These are phyloP conservation scores for Citrullus amarus DNA, from an alignment of 306 rosid species.

Conservation along the genomic window DNA sequence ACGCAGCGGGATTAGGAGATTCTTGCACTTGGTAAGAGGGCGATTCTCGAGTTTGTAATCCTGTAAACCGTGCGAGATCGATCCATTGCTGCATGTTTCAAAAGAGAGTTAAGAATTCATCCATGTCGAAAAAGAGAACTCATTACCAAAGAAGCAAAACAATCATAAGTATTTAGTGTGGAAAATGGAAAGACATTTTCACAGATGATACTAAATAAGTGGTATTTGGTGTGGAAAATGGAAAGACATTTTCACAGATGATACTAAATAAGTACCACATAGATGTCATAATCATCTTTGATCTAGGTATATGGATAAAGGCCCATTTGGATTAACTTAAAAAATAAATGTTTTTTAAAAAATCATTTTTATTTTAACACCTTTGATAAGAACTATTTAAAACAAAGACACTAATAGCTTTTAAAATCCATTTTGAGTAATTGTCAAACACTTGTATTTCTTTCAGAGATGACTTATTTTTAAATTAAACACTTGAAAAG, in stretches of 20 bases:
- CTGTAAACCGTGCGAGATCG: constrained; percentile 72
- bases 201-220: neutral
- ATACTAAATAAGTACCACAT: too few species aligned
- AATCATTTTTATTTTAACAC: too few species aligned
- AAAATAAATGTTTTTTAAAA: too few species aligned
- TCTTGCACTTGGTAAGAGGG: constrained; percentile 29
- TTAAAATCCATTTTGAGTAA: too few species aligned
- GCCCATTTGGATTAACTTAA: too few species aligned
- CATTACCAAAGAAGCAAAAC: neutral
- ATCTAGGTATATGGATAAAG: neutral
- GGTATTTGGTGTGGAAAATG: too few species aligned
- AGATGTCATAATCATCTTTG: neutral
- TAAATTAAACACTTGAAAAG: too few species aligned
- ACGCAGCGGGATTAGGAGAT: constrained; percentile 37
- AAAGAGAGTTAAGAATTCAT: neutral
- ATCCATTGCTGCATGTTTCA: constrained; percentile 82
- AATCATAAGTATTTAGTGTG: neutral
- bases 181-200: neutral
- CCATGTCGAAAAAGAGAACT: neutral
- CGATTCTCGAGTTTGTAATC: constrained; percentile 56
- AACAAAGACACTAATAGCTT: too few species aligned
- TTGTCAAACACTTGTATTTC: too few species aligned
- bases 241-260: neutral
- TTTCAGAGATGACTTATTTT: too few species aligned
- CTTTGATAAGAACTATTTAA: too few species aligned